Percentiles rank a stretch among this genome's conserved stretches.
phyloP scores from a whole-genome alignment of 1,284 basidiomycete species.

The Schizophyllum amplum region DNA sequence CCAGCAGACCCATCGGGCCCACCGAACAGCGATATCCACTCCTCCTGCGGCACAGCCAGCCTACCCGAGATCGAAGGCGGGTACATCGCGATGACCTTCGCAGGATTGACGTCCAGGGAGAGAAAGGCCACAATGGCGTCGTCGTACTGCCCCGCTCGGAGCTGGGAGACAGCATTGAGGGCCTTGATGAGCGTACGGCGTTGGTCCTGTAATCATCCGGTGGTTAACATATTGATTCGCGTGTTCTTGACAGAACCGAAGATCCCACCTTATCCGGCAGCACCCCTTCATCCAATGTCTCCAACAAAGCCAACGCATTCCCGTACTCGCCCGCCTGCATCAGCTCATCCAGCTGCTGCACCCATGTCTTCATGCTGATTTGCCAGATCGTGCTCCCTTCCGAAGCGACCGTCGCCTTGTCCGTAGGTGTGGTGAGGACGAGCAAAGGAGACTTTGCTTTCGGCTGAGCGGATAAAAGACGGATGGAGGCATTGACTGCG shows the following conservation, averaged over 20 bases:
- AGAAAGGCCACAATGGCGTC: slow-evolving; percentile 84
- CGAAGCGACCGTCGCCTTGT: slow-evolving; percentile 48
- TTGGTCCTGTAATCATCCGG: no score
- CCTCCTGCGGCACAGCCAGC: slow-evolving; percentile 56
- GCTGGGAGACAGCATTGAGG: slow-evolving; percentile 72
- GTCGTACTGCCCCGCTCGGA: slow-evolving; percentile 61
- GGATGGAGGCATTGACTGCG: slow-evolving; percentile 40
- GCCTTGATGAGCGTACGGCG: slow-evolving; percentile 53
- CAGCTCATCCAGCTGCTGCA: slow-evolving; percentile 80
- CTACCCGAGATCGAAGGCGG: slow-evolving; percentile 78
- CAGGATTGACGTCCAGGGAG: slow-evolving; percentile 85
- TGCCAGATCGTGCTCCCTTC: slow-evolving; percentile 79
- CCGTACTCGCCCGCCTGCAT: slow-evolving; percentile 65
- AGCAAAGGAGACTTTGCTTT: slow-evolving; percentile 51
- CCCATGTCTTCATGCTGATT: slow-evolving; percentile 66
- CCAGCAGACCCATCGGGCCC: slow-evolving; percentile 40
- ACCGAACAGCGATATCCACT: slow-evolving; percentile 86
- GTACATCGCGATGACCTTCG: slow-evolving; percentile 88
- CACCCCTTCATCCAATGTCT: slow-evolving; percentile 54
- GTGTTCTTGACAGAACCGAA: no score
- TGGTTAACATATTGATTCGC: no score
- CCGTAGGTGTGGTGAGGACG: slow-evolving; percentile 66
- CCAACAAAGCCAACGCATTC: slow-evolving; percentile 78
- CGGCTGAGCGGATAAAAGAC: slow-evolving; percentile 48
- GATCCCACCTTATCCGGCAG: slow-evolving; percentile 67